Evolutionary conservation across 2,329 filamentous ascomycete genomes (phyloP).

Genomic region (Trichophyton mentagrophytes): DNA sequence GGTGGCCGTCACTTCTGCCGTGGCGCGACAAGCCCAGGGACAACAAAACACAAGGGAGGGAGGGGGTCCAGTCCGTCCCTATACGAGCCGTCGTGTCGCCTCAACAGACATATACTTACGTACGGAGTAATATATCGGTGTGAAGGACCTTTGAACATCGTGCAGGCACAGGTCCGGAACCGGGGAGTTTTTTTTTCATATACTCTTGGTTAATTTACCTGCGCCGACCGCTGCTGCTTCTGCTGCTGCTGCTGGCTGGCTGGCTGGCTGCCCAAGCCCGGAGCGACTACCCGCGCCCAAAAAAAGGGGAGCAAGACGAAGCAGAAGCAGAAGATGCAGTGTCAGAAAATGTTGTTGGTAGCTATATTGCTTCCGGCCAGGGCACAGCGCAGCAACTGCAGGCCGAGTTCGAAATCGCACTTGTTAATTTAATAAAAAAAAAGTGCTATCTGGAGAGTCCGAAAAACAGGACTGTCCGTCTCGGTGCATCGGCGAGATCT

Average conservation of each 20-base stretch:
- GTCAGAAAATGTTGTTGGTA: background rate
- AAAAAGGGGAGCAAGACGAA: background rate
- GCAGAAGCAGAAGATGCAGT: background rate
- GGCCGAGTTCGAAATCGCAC: background rate
- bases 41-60: background rate
- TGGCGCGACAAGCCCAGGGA: background rate
- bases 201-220: background rate
- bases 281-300: background rate
- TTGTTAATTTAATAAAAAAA: background rate
- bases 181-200: background rate
- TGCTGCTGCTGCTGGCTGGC: too few species aligned
- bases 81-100: background rate
- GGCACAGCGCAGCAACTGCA: background rate
- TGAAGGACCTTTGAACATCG: background rate
- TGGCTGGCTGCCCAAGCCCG: background rate
- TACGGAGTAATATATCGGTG: background rate
- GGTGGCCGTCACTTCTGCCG: background rate
- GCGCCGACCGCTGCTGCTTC: too few species aligned
- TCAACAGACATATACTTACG: background rate
- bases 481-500: too few species aligned
- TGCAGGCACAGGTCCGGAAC: constrained; percentile 1
- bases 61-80: background rate
- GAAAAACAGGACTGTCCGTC: background rate
- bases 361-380: too few species aligned
- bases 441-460: background rate